These are phyloP conservation scores for Fusarium dimerum DNA, from an alignment of 2,329 filamentous ascomycete species.

Conservation along the genomic window DNA sequence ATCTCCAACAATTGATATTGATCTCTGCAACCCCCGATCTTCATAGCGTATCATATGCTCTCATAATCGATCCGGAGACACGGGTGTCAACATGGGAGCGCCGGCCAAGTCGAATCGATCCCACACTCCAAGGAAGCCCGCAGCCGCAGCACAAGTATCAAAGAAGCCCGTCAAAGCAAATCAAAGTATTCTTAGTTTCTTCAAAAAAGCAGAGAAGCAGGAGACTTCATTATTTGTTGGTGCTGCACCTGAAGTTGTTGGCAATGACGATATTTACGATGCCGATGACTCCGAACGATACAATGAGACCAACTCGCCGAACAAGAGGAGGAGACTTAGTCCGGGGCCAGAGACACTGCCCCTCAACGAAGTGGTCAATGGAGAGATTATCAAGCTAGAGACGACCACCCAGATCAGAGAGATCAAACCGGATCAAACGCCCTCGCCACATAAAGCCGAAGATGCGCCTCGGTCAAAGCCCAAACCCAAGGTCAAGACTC, in stretches of 20 bases:
- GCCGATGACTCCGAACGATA: conserved; percentile 30
- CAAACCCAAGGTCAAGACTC: conserved; percentile 37
- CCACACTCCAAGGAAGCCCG: conserved; percentile 35
- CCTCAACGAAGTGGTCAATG: background rate
- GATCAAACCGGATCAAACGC: conserved; percentile 21
- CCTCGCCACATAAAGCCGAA: conserved; percentile 36
- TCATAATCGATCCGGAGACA: background rate
- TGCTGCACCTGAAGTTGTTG: conserved; percentile 18
- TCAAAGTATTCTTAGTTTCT: conserved; percentile 72
- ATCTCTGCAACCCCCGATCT: too few species aligned
- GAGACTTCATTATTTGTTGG: conserved; percentile 60
- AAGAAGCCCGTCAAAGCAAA: conserved; percentile 51
- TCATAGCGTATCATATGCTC: too few species aligned
- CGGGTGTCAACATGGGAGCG: conserved; percentile 34
- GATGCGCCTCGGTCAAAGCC: conserved; percentile 14
- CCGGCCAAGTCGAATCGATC: conserved; percentile 35
- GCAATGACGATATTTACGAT: conserved; percentile 30
- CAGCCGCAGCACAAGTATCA: conserved; percentile 19
- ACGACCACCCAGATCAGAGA: conserved; percentile 7
- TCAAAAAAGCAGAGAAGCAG: conserved; percentile 66
- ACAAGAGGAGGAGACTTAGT: conserved; percentile 33
- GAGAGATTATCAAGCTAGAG: background rate
- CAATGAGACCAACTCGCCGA: conserved; percentile 37
- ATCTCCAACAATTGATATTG: conserved; percentile 20
- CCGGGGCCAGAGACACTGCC: conserved; percentile 15